Base-by-base conservation (phyloP, 352 stramenopile species). In the Poterioochromonas sp. region DNA sequence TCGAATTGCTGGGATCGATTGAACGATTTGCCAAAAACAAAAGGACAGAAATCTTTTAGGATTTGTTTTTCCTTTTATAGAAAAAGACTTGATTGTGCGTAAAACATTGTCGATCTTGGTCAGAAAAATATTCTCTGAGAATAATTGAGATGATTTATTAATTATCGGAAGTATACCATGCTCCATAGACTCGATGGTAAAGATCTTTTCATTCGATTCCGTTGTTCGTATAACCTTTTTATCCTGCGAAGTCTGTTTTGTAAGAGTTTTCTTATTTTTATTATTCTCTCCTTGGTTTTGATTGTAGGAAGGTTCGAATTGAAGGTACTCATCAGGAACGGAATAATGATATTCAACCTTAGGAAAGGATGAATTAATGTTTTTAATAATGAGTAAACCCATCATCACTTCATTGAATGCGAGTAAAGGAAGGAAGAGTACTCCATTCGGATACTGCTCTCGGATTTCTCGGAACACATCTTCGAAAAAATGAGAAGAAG, bases 71-170 rank as follows among this genome's bases (percentile, higher is more conserved):
- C 29, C 8, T 51, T 54, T 47, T 3, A 74, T 32, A 15, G 65
- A n/a, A n/a, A 74, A 74, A 11, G 65, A 70, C 62, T 70, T 70
- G 18, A 74, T 5, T n/a, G 37, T 18, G 20, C 65, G 11, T 29
- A 37, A 58, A n/a, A 74, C 20, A 32, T 47, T 74, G 11, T 37
- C 11, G 2, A 54, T 12, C 5, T 15, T 12, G 11, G 32, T 58
- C 20, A 26, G 22, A 12, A 74, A 43, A n/a, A 74, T 32, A 29
- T 12, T 35, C 20, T 26, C 32, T 15, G 32, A n/a, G 3, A 74
- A 18, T 18, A 74, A 37, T 12, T 54, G 2, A 35, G 5, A 53
- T 35, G 43, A n/a, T 29, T 18, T 12, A 15, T 37, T n/a, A 18
- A 74, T 12, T 29, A 58, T 18, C 29, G 11, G 2, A 35, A 74